Evolutionary conservation across 208 protist species (phyloP).

Genomic region (Trypanosoma mega): DNA sequence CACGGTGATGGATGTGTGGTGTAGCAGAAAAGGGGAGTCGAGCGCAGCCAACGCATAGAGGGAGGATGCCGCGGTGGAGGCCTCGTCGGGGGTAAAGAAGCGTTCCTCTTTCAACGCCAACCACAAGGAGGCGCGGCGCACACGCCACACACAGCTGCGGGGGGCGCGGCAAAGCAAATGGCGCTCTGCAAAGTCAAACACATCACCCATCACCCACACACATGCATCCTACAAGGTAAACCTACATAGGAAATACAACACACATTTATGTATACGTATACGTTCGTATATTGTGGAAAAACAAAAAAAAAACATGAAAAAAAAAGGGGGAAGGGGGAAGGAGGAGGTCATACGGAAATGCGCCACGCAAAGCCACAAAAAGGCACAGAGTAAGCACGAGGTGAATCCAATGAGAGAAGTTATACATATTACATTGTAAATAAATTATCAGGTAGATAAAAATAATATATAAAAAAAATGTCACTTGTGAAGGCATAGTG

Average conservation of each 20-base stretch:
- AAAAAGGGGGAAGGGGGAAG: too few species aligned
- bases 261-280: background rate
- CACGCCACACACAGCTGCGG: constrained; percentile 38
- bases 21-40: constrained; percentile 29
- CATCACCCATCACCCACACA: background rate
- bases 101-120: constrained; percentile 56
- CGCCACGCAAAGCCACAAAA: too few species aligned
- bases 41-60: constrained; percentile 6
- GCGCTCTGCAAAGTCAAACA: background rate
- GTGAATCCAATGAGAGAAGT: too few species aligned
- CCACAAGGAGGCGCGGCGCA: constrained; percentile 26
- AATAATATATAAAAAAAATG: background rate
- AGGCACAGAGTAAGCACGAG: too few species aligned
- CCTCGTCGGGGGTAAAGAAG: background rate
- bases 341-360: too few species aligned
- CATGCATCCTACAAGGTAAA: too few species aligned
- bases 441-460: background rate
- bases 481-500: background rate
- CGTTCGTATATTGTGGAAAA: background rate
- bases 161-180: constrained; percentile 15
- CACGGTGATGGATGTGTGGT: constrained; percentile 40
- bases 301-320: too few species aligned
- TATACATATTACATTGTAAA: too few species aligned
- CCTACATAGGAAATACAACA: too few species aligned
- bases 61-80: background rate